These are phyloP conservation scores for Pneumocystis murina DNA, from an alignment of 1,139 yeast genomes.

Conservation along the genomic window DNA sequence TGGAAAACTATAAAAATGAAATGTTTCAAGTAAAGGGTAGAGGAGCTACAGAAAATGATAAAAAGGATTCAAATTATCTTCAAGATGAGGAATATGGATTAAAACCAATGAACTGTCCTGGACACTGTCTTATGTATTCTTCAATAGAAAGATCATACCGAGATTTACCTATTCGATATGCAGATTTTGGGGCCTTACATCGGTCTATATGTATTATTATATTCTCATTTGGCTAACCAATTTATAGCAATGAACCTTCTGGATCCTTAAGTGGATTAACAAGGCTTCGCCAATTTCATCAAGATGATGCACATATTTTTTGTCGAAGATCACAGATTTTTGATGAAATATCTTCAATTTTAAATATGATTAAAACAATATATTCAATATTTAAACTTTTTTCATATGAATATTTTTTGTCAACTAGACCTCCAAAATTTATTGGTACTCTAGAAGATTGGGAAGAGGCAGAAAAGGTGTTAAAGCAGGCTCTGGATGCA, in stretches of 20 bases:
- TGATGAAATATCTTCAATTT: conserved; percentile 60
- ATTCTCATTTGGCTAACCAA: neutral
- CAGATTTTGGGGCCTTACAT: conserved; percentile 90
- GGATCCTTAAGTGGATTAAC: conserved; percentile 86
- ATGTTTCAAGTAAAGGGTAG: conserved; percentile 95
- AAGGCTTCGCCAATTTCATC: conserved; percentile 94
- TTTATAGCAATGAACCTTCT: conserved; percentile 55
- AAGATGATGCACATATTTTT: conserved; percentile 96
- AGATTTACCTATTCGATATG: conserved; percentile 90
- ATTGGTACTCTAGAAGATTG: conserved; percentile 80
- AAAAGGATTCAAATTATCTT: neutral
- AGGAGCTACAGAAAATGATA: neutral
- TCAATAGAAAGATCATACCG: conserved; percentile 81
- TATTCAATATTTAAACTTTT: conserved; percentile 80
- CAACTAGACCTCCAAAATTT: conserved; percentile 86
- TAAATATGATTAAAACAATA: conserved; percentile 62
- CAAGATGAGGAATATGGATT: conserved; percentile 42
- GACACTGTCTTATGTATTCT: conserved; percentile 82
- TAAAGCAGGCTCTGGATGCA: conserved; percentile 45
- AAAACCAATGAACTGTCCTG: conserved; percentile 92
- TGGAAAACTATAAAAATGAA: conserved; percentile 93
- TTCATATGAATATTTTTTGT: conserved; percentile 64
- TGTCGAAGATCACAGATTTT: conserved; percentile 82
- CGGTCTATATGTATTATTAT: conserved; percentile 25
- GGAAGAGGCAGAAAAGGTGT: conserved; percentile 70